Base-by-base conservation (phyloP, 257 asterid genomes). In the Echites panduratus region DNA sequence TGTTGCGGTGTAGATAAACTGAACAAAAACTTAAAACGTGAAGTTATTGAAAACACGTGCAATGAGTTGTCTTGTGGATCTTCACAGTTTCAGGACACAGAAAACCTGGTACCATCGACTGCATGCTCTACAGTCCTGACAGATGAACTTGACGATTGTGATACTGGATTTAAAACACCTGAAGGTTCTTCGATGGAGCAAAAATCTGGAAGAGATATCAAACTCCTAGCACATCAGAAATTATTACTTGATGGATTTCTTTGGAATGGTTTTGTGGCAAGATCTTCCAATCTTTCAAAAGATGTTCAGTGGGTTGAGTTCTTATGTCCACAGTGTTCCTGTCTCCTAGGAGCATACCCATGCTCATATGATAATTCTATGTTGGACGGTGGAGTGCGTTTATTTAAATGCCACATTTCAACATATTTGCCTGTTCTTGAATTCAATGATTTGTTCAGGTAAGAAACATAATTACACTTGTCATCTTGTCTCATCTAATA, bases 281-380 rank as follows among this genome's bases (percentile, higher is more conserved):
- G 81, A 75, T 84, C 95, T 58, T 89, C 96, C 38, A 84, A 81
- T 71, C 81, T 91, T 80, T 88, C 98, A 7, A 90, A 86, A 81
- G 89, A 90, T 67, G 85, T 94, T 74, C 73, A 53, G 47, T 91
- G 99, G 99, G 76, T 50, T 70, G 86, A 81, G 68, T 85, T 80
- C 71, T 78, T 74, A 58, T 94, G 97, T 82, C 97, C 95, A 47
- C 78, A 85, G 67, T 94, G 99, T 78, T 87, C 95, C 29, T 82
- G 82, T 77, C 85, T 81, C 78, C 69, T 91, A 72, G 98, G 98
- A 72, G 87, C 98, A 70, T 94, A 94, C 82, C 99, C 98, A 75
- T 82, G 92, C 82, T 57, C 78, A 70, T 84, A 79, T 68, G 89
- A 87, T 76, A 29, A 70, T 72, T 76, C 76, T 72, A 89, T 97